Evolutionary conservation across 345 rosid species (phyloP), one percentile per base, ranked within the genome.

Genomic region (Corchorus olitorius): DNA sequence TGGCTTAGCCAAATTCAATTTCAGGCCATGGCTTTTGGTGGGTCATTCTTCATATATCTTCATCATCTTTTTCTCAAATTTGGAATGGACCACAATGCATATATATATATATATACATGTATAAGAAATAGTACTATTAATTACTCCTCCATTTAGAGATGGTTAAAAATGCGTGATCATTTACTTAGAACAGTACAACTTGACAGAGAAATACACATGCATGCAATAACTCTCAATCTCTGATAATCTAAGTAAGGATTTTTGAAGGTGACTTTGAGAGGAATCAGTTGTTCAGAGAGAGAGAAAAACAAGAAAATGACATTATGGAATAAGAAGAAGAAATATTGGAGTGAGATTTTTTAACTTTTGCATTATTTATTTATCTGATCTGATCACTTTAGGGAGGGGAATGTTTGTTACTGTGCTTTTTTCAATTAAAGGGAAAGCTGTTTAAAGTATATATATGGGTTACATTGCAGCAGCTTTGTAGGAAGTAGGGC

Each of bases 201-300:
- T 70, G 61, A 20, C 74, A 70, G 74, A 34, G 48, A 53, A 70
- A 53, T 52, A 70, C 74, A 70, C 61, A 20, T 70, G 48, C 61
- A 70, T 39, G 43, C 43, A 39, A 39, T 39, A 3, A 39, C 6
- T 27, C 27, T 27, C 27, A 27, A 27, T 27, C 43, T 12, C 4
- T 12, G 14, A 12, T 49, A 3, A 46, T 41, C 16, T 4, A 63
- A 11, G 13, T 17, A 5, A 53, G 12, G 16, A 12, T 49, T 2
- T 3, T 49, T 49, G 12, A 6, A 27, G 60, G 73, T 50, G 73
- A 50, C 27, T 17, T 17, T 34, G 61, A 53, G 17, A 15, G 22
- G 45, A 14, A 70, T 27, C 60, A 9, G 27, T 27, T 0, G 9
- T 2, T 50, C 6, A 22, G 49, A 70, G 53, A 35, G 62, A 70